Conservation (phyloP, 805 yeast species). For the Sungouiella blattae region DNA sequence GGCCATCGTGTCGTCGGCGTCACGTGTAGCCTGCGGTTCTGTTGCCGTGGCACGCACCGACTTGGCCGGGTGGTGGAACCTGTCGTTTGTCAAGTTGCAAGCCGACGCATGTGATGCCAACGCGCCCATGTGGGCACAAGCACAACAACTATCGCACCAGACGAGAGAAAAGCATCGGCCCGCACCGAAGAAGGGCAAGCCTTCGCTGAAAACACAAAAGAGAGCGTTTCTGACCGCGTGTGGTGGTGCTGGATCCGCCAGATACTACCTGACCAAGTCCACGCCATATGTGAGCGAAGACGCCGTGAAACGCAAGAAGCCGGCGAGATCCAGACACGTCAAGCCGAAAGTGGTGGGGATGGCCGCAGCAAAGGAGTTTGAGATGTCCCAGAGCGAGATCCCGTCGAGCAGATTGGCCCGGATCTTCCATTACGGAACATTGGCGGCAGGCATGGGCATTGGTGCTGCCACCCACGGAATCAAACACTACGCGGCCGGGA, state of each 20-base stretch:
- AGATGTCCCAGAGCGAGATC: slow-evolving; percentile 63
- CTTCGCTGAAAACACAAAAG: not conserved
- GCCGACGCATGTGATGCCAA: slow-evolving; percentile 17
- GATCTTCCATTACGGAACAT: slow-evolving; percentile 84
- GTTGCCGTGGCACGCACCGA: slow-evolving; percentile 18
- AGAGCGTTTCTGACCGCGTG: not conserved
- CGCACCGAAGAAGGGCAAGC: not conserved
- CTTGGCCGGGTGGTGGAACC: slow-evolving; percentile 15
- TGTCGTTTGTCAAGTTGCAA: slow-evolving; percentile 20
- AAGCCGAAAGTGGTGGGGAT: slow-evolving; percentile 14
- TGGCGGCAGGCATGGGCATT: slow-evolving; percentile 88
- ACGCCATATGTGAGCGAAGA: slow-evolving; percentile 5
- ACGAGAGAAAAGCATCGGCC: slow-evolving; percentile 3
- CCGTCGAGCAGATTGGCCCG: slow-evolving; percentile 87
- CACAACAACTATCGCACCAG: slow-evolving; percentile 6
- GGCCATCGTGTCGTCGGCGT: slow-evolving; percentile 24
- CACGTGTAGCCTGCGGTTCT: slow-evolving; percentile 19
- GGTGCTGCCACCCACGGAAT: slow-evolving; percentile 80
- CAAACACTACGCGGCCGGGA: slow-evolving; percentile 59
- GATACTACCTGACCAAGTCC: slow-evolving; percentile 4
- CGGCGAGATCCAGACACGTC: slow-evolving; percentile 6
- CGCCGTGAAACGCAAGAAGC: slow-evolving; percentile 3
- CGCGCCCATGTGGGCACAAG: slow-evolving; percentile 23
- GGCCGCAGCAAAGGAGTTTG: slow-evolving; percentile 28
- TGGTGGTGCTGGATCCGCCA: too few relatives aligned